Percentiles rank a stretch among this genome's conserved stretches.
Evolutionary conservation across 2,329 filamentous ascomycete species (phyloP).

Genomic region (Nothophaeocryptopus gaeumannii): DNA sequence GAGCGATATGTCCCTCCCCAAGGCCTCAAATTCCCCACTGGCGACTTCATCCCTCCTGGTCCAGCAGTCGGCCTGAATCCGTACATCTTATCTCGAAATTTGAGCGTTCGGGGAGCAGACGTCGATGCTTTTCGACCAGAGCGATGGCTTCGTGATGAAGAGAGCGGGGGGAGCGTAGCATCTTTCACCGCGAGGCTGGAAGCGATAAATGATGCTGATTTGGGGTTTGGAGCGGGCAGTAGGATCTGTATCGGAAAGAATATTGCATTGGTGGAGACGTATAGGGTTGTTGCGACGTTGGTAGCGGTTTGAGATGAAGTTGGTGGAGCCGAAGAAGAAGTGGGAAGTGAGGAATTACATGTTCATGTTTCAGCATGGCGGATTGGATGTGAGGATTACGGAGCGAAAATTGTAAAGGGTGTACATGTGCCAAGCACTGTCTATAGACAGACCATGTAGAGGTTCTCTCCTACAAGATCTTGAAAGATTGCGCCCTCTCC

Average conservation of each 20-base stretch:
- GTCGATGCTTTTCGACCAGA: conserved; percentile 36
- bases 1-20: conserved; percentile 1
- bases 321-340: too few species aligned
- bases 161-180: too few species aligned
- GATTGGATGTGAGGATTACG: too few species aligned
- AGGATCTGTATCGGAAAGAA: conserved; percentile 10
- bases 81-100: conserved; percentile 34
- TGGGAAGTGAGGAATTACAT: too few species aligned
- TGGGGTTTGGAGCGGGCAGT: conserved; percentile 6
- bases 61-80: conserved; percentile 31
- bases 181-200: too few species aligned
- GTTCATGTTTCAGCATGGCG: too few species aligned
- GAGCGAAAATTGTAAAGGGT: too few species aligned
- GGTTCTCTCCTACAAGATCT: too few species aligned
- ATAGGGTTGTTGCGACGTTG: conserved; percentile 2
- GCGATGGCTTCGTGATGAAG: conserved; percentile 32
- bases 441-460: too few species aligned
- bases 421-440: too few species aligned
- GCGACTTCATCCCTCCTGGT: conserved; percentile 31
- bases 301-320: background rate
- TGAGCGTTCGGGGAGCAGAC: conserved; percentile 32
- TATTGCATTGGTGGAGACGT: conserved; percentile 8
- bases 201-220: background rate
- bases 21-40: conserved; percentile 33
- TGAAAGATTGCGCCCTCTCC: too few species aligned